Conservation (phyloP, 2,329 filamentous ascomycete genomes). For the Lachnellula hyalina region DNA sequence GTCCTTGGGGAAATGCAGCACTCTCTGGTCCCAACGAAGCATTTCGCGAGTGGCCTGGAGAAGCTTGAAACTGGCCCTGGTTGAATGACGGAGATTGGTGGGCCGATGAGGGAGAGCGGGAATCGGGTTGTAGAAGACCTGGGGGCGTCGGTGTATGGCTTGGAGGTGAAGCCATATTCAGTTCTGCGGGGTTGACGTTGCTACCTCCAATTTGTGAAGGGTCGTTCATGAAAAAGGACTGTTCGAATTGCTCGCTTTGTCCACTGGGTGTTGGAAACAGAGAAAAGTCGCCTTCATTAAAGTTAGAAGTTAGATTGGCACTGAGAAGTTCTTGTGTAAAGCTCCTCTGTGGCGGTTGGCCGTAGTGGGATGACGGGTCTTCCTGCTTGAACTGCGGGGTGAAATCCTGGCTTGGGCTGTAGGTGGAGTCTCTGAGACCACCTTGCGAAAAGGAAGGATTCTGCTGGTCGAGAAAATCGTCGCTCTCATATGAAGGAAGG, state of each 20-base stretch:
- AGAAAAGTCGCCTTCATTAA: constrained; percentile 55
- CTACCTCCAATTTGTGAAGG: constrained; percentile 37
- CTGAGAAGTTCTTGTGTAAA: constrained; percentile 45
- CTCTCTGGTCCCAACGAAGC: constrained; percentile 32
- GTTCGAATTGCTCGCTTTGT: constrained; percentile 52
- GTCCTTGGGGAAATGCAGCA: constrained; percentile 45
- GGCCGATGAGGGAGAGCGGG: constrained; percentile 30
- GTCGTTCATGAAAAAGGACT: constrained; percentile 55
- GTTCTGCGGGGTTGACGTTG: constrained; percentile 40
- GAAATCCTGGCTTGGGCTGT: constrained; percentile 24
- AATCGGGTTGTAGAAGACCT: constrained; percentile 25
- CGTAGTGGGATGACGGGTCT: constrained; percentile 28
- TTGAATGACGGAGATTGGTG: constrained; percentile 31
- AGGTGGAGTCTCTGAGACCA: constrained; percentile 23
- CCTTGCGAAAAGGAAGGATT: constrained; percentile 25
- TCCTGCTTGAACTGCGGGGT: constrained; percentile 31
- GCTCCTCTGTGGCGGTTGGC: constrained; percentile 42
- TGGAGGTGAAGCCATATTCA: constrained; percentile 43
- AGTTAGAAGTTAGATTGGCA: constrained; percentile 45
- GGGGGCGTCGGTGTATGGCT: constrained; percentile 27
- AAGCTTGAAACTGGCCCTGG: constrained; percentile 28
- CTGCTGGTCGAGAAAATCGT: constrained; percentile 43
- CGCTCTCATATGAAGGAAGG: constrained; percentile 28
- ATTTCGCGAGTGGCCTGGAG: constrained; percentile 30
- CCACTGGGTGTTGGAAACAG: constrained; percentile 54